phyloP scores from a whole-genome alignment of 2,329 filamentous ascomycete species.

The Malbranchea cinnamomea region DNA sequence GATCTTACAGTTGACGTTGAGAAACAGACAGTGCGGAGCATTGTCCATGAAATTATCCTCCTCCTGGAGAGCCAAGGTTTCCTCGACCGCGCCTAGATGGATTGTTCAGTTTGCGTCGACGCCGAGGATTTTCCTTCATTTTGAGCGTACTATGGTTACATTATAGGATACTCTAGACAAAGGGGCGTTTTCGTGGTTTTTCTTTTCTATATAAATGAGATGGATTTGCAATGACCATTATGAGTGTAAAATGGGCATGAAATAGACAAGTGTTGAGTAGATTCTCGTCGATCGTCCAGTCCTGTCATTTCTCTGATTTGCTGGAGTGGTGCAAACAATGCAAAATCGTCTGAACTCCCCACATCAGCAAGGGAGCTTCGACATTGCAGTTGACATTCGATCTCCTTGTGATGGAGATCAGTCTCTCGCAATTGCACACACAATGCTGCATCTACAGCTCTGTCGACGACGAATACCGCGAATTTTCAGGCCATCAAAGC shows the following conservation, averaged over 20 bases:
- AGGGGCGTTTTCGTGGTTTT: too few relatives aligned
- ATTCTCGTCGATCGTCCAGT: too few relatives aligned
- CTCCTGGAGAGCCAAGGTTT: slow-evolving; percentile 80
- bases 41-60: slow-evolving; percentile 92
- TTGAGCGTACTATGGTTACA: too few relatives aligned
- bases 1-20: slow-evolving; percentile 73
- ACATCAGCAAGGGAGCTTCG: slow-evolving; percentile 36
- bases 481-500: slow-evolving; percentile 21
- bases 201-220: too few relatives aligned
- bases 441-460: slow-evolving; percentile 22
- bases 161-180: too few relatives aligned
- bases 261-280: too few relatives aligned
- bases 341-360: slow-evolving; percentile 7
- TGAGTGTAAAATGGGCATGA: too few relatives aligned
- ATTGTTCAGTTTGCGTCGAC: too few relatives aligned
- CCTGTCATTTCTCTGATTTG: too few relatives aligned
- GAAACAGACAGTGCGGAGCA: slow-evolving; percentile 78
- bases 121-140: too few relatives aligned
- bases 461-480: slow-evolving; percentile 26
- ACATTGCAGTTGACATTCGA: slow-evolving; percentile 40
- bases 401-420: not conserved
- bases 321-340: slow-evolving; percentile 9
- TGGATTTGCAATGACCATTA: too few relatives aligned
- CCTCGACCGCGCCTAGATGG: slow-evolving; percentile 49
- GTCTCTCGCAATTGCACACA: too few relatives aligned